These are phyloP conservation scores for Teratosphaeria viscida DNA, from an alignment of 2,329 filamentous ascomycete genomes.

Conservation along the genomic window DNA sequence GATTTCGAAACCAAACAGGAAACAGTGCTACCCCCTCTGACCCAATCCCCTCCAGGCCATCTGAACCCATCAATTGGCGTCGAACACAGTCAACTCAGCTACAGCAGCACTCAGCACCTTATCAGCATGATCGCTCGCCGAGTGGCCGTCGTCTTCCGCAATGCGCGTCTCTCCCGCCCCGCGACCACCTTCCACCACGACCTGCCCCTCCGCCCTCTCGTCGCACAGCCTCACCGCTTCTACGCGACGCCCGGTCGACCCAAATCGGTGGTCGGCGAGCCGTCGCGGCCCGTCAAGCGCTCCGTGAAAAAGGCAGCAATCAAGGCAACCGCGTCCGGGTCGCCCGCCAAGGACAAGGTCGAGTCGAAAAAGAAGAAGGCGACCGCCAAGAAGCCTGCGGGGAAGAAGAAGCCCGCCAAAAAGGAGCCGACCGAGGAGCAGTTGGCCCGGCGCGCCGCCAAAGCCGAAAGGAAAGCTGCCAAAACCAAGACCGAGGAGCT, in stretches of 20 bases:
- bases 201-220: constrained; percentile 3
- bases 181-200: constrained; percentile 4
- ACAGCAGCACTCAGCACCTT: background rate
- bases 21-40: background rate
- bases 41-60: background rate
- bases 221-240: constrained; percentile 9
- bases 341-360: constrained; percentile 14
- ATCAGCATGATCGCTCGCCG: constrained; percentile 12
- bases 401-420: constrained; percentile 10
- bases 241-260: constrained; percentile 23
- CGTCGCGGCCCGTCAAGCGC: constrained; percentile 21
- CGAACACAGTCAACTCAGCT: background rate
- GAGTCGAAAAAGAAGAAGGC: constrained; percentile 11
- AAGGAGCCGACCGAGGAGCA: constrained; percentile 12
- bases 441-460: constrained; percentile 8
- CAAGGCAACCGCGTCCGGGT: constrained; percentile 8
- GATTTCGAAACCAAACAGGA: background rate
- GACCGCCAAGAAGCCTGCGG: background rate
- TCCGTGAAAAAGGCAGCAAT: constrained; percentile 17
- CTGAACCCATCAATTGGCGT: background rate
- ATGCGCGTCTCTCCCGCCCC: constrained; percentile 12
- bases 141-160: constrained; percentile 12
- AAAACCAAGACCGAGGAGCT: constrained; percentile 2
- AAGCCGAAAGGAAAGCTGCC: constrained; percentile 4
- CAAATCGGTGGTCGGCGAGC: constrained; percentile 23